Conservation (phyloP, 352 stramenopile species). For the Globisporangium spinosum region DNA sequence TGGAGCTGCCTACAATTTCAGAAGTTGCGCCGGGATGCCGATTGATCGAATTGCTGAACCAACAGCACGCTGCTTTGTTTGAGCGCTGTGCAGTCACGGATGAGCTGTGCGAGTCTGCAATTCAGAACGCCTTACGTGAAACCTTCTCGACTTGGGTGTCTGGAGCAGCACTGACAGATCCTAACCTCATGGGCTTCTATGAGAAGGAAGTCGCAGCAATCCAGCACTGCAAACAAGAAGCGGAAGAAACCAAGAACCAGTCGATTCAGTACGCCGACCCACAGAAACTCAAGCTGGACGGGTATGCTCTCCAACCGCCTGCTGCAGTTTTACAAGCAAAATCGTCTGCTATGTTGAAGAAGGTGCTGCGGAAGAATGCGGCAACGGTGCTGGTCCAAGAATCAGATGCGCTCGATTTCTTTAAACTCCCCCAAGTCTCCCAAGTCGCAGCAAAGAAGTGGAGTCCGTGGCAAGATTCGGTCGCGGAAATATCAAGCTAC, state of each 20-base stretch:
- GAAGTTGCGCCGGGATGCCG: not conserved
- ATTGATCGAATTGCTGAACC: not conserved
- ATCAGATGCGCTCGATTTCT: not conserved
- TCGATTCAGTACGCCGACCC: not conserved
- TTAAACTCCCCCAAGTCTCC: constrained; percentile 7
- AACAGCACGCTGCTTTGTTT: not conserved
- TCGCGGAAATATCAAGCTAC: not conserved
- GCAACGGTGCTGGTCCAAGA: constrained; percentile 7
- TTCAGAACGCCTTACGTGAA: not conserved
- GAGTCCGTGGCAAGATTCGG: constrained; percentile 3
- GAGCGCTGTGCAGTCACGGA: not conserved
- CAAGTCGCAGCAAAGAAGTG: not conserved
- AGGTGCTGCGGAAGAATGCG: constrained; percentile 12
- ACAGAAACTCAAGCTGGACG: constrained; percentile 9
- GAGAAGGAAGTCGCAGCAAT: not conserved
- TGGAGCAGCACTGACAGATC: not conserved
- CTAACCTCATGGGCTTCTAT: not conserved
- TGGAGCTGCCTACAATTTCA: not conserved
- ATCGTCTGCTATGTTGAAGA: constrained; percentile 6
- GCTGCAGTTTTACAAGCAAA: not conserved
- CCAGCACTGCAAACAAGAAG: not conserved
- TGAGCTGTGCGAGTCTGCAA: not conserved
- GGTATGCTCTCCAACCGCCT: not conserved
- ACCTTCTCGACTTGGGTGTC: not conserved
- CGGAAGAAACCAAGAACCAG: not conserved